Evolutionary conservation across 2,329 filamentous ascomycete genomes (phyloP).

Genomic region (Verticillium isaacii): DNA sequence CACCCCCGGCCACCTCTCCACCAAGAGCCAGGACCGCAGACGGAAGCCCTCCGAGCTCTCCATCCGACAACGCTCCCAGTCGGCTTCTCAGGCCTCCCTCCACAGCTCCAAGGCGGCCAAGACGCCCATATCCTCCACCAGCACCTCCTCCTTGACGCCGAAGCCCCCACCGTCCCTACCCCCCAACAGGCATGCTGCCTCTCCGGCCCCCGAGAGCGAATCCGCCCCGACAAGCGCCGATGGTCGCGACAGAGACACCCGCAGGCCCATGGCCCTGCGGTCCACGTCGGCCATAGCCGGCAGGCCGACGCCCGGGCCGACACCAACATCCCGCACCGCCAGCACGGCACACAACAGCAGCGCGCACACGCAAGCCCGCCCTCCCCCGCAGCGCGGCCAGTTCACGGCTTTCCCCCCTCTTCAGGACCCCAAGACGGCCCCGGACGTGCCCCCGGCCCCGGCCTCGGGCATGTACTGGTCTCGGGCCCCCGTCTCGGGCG

Average conservation of each 20-base stretch:
- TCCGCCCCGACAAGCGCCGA: slow-evolving; percentile 6
- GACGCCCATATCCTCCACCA: slow-evolving; percentile 12
- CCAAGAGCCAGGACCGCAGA: slow-evolving; percentile 49
- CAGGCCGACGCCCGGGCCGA: slow-evolving; percentile 12
- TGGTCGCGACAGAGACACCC: slow-evolving; percentile 21
- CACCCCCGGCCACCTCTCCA: slow-evolving; percentile 56
- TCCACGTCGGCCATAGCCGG: slow-evolving; percentile 49
- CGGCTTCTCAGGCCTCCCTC: slow-evolving; percentile 29
- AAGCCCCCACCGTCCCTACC: slow-evolving; percentile 10
- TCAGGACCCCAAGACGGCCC: slow-evolving; percentile 48
- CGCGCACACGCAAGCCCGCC: slow-evolving; percentile 6
- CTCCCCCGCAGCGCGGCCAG: slow-evolving; percentile 26
- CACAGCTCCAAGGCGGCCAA: slow-evolving; percentile 10
- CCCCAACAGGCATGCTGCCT: not conserved
- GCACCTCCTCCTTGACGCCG: slow-evolving; percentile 12
- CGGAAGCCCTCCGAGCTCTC: slow-evolving; percentile 47
- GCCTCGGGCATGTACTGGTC: slow-evolving; percentile 73
- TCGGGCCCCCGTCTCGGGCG: slow-evolving; percentile 58
- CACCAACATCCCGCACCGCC: slow-evolving; percentile 14
- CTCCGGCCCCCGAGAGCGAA: slow-evolving; percentile 14
- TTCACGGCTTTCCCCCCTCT: slow-evolving; percentile 52
- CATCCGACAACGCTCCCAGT: slow-evolving; percentile 51
- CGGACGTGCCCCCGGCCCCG: slow-evolving; percentile 58
- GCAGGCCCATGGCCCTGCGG: slow-evolving; percentile 41
- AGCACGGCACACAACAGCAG: slow-evolving; percentile 13